Base-by-base conservation (phyloP, 2,329 filamentous ascomycete genomes). In the Myriosclerotinia scirpicola region DNA sequence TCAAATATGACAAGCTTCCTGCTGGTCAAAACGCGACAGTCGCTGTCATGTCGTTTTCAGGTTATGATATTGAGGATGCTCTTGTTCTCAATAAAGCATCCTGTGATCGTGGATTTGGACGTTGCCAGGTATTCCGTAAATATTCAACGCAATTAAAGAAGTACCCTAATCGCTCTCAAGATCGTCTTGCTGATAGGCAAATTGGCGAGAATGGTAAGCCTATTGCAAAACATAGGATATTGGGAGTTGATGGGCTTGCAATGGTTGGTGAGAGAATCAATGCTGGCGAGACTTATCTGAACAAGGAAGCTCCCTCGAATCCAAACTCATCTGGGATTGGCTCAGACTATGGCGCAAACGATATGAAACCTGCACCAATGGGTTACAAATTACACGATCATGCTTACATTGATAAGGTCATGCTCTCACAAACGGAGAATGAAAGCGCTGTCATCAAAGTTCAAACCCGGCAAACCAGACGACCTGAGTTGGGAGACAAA, bases 31-130 rank as follows among this genome's bases (percentile, higher is more conserved):
- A 97, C 69, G 96, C 95, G 5, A 97, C 92, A 1, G 95, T 99
- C 36, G 95, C 96, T 7, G 95, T 99, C 80, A 99, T 99, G 95
- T 98, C 93, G 59, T 99, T 95, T 79, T 98, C 94, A 14, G 95
- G 95, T 34, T 99, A 99, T 79, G 95, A 99, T 87, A 99, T 99
- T 73, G 95, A 99, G 82, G 95, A 99, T 83, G 95, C 95, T 12
- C 84, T 99, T 22, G 94, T 99, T 2, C 78, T 99, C 69, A 99
- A 99, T 82, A 98, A 97, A 81, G 93, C 93, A 12, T 97, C 93
- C 0, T 89, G 93, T 67, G 96, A 99, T 74, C 87, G 95, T 73
- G 96, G 95, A 5, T 99, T 98, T 75, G 96, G 95, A 55, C 89
- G 95, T 48, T 98, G 95, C 75, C 96, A 99, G 76, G 95, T 98